Evolutionary conservation across 116 monocot genomes (phyloP), one percentile per base, ranked within the genome.

Genomic region (Papilionanthe hybrid): DNA sequence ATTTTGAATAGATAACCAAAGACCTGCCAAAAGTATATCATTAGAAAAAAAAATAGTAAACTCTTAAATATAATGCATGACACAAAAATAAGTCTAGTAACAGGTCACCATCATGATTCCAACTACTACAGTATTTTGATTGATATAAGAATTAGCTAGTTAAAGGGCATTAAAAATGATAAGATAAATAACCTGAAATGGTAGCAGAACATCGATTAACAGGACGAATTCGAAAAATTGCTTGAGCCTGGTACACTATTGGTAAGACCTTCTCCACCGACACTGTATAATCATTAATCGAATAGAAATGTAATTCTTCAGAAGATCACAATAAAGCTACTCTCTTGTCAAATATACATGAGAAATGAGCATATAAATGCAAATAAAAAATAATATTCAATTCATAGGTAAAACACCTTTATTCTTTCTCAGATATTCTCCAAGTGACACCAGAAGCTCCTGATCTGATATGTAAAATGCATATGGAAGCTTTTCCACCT

Each of bases 161-260:
- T 48, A 50, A 75, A 13, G 48, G 3, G 44, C 20, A 44, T 9
- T n/a, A 43, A 76, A 82, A 27, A 55, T 22, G 45, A n/a, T 72
- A 7, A 84, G 2, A 47, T 58, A 65, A 83, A 55, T 48, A 82
- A 98, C 98, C 98, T 79, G 93, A 89, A 85, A 98, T 98, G 72
- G 98, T 94, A 22, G 98, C 94, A 78, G 98, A 98, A 73, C 98
- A 98, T n/a, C 98, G 89, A 78, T 89, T 93, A 48, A 98, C 91
- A 1, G 98, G 91, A 42, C 94, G 89, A 49, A 98, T 94, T 77
- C 98, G 85, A 29, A 98, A 98, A 67, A 98, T 80, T 45, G 98
- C 98, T 84, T 98, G 98, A 65, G 98, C 94, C 63, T 94, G 94
- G 85, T 91, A 98, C 13, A 98, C 86, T 78, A 98, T 98, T 28